A percentile compares a stretch with the other conserved stretches of the same genome.
These are phyloP conservation scores for Glebionis coronaria DNA, from an alignment of 129 eudicot genomes.

Conservation along the genomic window DNA sequence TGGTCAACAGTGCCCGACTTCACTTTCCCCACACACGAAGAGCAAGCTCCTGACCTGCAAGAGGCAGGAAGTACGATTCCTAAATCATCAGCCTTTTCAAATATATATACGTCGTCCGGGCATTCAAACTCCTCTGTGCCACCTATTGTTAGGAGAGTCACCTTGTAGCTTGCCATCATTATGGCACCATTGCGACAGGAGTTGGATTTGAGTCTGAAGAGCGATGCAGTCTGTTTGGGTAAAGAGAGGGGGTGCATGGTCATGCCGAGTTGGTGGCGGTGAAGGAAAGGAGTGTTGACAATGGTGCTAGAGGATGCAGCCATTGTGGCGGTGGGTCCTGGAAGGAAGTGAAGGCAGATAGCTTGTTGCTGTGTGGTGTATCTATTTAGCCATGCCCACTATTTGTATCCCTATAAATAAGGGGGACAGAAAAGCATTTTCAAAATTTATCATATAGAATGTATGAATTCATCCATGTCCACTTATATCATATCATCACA, in stretches of 20 bases:
- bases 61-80: constrained; percentile 53
- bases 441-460: too few relatives aligned
- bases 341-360: too few relatives aligned
- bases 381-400: too few relatives aligned
- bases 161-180: constrained; percentile 51
- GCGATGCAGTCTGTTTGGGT: background rate
- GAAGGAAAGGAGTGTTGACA: background rate
- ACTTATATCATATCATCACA: too few relatives aligned
- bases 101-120: constrained; percentile 44
- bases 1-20: constrained; percentile 44
- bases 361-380: background rate
- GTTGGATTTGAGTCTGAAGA: background rate
- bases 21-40: constrained; percentile 54
- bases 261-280: background rate
- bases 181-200: constrained; percentile 13
- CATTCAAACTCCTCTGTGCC: constrained; percentile 41
- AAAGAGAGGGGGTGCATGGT: background rate
- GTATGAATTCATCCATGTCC: too few relatives aligned
- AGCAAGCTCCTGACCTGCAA: constrained; percentile 68
- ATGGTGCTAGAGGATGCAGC: background rate
- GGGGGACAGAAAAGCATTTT: too few relatives aligned
- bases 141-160: constrained; percentile 43
- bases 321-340: too few relatives aligned
- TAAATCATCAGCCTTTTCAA: constrained; percentile 46
- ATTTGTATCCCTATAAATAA: too few relatives aligned